Base-by-base conservation (phyloP, 345 rosid species). In the Boechera stricta region DNA sequence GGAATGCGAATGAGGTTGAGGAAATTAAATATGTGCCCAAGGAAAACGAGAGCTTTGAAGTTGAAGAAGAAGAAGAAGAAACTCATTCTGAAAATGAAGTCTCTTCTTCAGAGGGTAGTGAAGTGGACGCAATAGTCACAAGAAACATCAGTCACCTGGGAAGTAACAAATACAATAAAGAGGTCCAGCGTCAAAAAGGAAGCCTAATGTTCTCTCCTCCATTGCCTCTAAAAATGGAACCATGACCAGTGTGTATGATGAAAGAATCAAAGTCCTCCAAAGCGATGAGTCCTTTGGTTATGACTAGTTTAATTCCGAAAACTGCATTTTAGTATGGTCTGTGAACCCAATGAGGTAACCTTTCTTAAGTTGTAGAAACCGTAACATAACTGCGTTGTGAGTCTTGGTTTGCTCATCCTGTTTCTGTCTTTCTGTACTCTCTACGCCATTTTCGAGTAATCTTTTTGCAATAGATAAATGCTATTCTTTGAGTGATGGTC, bases 161-260 rank as follows among this genome's bases (percentile, higher is more conserved):
- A 31, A 56, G 74, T 70, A 38, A 65, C 36, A 63, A 79, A 44
- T 31, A 62, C 8, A 42, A 56, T 39, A 65, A 66, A 47, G 71
- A 71, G 63, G 55, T 57, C 28, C 67, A 62, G 39, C 71, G 53
- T 83, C 66, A 73, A 69, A 79, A 74, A 55, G 83, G 80, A 49
- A 77, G 48, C 29, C 80, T 77, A 16, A 74, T 79, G 77, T 84
- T 81, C 67, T 82, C 92, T 73, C 87, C 97, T 56, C 94, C 97
- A 10, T 18, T 82, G 68, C 90, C 94, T 7, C 84, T 84, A 66
- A 89, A 89, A 85, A 91, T 87, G 92, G 94, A 91, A 73, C 64
- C 83, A 6, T 81, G 83, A 82, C 18, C 41, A 83, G 71, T 58
- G 85, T 70, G 47, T 45, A 9, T 39, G 36, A 73, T 26, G 76